phyloP scores from a whole-genome alignment of 176 grass and related monocot species.

The Juncus inflexus region DNA sequence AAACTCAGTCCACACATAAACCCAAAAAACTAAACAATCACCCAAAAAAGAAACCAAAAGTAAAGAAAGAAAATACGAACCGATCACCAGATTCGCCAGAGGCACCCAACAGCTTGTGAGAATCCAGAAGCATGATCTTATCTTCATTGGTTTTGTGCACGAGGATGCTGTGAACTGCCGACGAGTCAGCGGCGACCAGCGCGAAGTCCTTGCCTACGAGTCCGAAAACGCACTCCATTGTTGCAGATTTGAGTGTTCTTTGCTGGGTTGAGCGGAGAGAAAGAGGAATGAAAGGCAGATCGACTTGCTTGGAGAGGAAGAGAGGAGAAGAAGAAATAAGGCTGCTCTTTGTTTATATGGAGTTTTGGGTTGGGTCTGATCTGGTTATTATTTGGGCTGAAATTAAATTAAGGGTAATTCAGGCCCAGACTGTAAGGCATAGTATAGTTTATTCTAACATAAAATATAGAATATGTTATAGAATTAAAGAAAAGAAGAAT shows the following conservation, averaged over 20 bases:
- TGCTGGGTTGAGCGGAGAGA: neutral
- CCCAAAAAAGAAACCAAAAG: neutral
- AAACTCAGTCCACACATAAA: too few relatives aligned
- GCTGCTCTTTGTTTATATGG: too few relatives aligned
- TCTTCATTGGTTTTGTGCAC: conserved; percentile 82
- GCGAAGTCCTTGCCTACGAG: conserved; percentile 82
- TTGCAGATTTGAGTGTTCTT: neutral
- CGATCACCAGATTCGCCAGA: conserved; percentile 95
- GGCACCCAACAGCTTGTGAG: conserved; percentile 95
- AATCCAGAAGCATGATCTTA: conserved; percentile 95
- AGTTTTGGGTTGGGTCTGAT: too few relatives aligned
- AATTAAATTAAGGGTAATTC: too few relatives aligned
- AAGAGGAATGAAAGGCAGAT: neutral
- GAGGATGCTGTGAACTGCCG: conserved; percentile 78
- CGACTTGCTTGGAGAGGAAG: conserved; percentile 4
- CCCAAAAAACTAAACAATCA: too few relatives aligned
- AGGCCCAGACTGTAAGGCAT: too few relatives aligned
- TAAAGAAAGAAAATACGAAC: conserved; percentile 25
- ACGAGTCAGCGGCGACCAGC: conserved; percentile 77
- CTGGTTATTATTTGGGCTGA: too few relatives aligned
- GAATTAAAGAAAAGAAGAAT: too few relatives aligned
- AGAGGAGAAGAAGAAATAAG: neutral
- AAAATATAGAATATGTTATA: too few relatives aligned
- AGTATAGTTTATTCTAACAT: too few relatives aligned
- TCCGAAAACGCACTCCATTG: conserved; percentile 88